Base-by-base conservation (phyloP, 768 basidiomycete species). In the Myochromella boudieri region DNA sequence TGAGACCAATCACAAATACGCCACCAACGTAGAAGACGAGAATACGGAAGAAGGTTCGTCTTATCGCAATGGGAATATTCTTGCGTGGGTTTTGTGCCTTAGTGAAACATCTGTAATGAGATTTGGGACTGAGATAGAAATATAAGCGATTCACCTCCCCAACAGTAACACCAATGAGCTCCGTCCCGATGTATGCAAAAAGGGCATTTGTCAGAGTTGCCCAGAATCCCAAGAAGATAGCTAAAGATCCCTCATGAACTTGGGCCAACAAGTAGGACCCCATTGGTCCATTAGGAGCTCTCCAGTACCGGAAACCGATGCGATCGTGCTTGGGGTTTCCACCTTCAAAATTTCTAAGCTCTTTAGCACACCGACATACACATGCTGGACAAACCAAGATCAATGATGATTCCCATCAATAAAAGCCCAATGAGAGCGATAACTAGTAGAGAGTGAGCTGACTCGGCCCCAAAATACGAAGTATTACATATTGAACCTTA, bases 101-200 rank as follows among this genome's bases (percentile, higher is more conserved):
- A 44, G 37, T n/a, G 36, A 28, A 21, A 42, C 33, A n/a, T 6
- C 6, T 6, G 6, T 26, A 5, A 12, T 18, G 40, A 42, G 32
- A 48, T 3, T 28, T 24, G 28, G 20, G 12, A n/a, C n/a, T n/a
- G 4, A 27, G 34, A 25, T 10, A 10, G 14, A 46, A 21, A n/a
- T n/a, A n/a, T n/a, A n/a, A n/a, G n/a, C n/a, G n/a, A 12, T 41
- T 37, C 46, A 70, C 69, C 57, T 76, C 75, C 56, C 75, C 75
- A n/a, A 76, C 75, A 28, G 75, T 75, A 48, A 87, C 80, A 59
- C 87, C 87, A 48, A 91, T 81, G 14, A 88, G 71, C 63, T 91
- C 87, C 15, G 87, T 91, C 24, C 86, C 84, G 48, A 83, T 79
- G 60, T 78, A 84, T 11, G 85, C 82, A 65, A 90, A 89, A 3